These are phyloP conservation scores for Plectosphaerella sp. DNA, from an alignment of 2,329 filamentous ascomycete genomes.

Conservation along the genomic window DNA sequence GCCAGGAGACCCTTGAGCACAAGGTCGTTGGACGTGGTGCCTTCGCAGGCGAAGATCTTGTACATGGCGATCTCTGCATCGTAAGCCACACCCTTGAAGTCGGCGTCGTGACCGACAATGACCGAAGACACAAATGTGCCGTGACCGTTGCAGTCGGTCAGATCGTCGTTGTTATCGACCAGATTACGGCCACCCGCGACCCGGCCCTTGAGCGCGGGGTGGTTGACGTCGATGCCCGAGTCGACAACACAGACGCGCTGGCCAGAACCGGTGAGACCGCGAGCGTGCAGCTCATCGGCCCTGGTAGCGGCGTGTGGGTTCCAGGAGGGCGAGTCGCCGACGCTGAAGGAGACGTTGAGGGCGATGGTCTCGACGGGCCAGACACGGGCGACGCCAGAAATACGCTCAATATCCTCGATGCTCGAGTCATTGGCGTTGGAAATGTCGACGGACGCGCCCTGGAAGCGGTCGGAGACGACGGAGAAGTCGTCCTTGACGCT, in stretches of 20 bases:
- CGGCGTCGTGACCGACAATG: conserved; percentile 3
- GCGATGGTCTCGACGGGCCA: conserved; percentile 11
- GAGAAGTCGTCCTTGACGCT: conserved; percentile 8
- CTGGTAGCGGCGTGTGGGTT: conserved; percentile 12
- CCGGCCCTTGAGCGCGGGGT: conserved; percentile 11
- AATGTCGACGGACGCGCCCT: conserved; percentile 8
- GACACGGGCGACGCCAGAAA: conserved; percentile 3
- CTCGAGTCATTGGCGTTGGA: conserved; percentile 1
- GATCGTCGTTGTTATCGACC: conserved; percentile 8
- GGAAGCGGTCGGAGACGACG: conserved; percentile 6
- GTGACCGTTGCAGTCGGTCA: conserved; percentile 15
- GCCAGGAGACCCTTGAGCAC: conserved; percentile 15
- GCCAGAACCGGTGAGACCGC: conserved; percentile 12
- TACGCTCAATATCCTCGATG: conserved; percentile 3
- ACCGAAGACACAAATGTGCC: conserved; percentile 14
- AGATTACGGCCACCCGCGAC: conserved; percentile 14
- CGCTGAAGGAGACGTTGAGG: conserved; percentile 11
- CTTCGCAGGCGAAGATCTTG: conserved; percentile 16
- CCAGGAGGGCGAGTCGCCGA: conserved; percentile 6
- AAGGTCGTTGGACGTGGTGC: conserved; percentile 12
- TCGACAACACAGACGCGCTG: conserved; percentile 16
- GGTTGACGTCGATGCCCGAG: conserved; percentile 11
- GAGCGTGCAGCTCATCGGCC: conserved; percentile 12
- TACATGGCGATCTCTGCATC: conserved; percentile 18
- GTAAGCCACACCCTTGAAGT: conserved; percentile 14